Conservation (phyloP, 2,329 filamentous ascomycete genomes). For the Paracorniculantispora psalliotae region DNA sequence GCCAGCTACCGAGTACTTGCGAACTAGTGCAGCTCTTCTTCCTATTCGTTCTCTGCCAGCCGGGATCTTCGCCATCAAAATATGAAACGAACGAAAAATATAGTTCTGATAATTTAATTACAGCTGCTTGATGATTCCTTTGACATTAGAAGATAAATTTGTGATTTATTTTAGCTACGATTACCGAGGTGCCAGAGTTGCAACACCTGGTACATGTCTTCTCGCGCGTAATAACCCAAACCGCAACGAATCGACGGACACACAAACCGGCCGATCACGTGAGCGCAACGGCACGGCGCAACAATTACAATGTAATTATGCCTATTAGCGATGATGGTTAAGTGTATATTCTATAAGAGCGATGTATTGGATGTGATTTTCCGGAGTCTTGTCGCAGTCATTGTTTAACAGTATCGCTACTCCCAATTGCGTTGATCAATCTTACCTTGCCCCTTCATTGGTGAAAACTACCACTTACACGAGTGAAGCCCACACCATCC, state of each 20-base stretch:
- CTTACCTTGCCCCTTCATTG: background rate
- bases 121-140: too few species aligned
- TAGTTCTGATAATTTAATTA: too few species aligned
- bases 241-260: background rate
- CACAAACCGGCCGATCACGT: slow-evolving; percentile 14
- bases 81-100: too few species aligned
- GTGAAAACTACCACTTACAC: background rate
- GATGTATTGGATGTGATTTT: background rate
- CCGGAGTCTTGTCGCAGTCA: background rate
- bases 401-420: background rate
- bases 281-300: slow-evolving; percentile 12
- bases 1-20: background rate
- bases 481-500: background rate
- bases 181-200: too few species aligned
- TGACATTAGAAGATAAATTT: too few species aligned
- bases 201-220: too few species aligned
- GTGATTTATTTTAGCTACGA: too few species aligned
- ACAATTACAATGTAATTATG: background rate
- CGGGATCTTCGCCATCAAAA: too few species aligned
- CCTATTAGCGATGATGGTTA: background rate
- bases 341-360: slow-evolving; percentile 4
- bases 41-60: too few species aligned
- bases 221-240: too few species aligned
- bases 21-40: background rate
- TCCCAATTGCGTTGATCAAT: background rate